phyloP scores from a whole-genome alignment of 345 rosid species.

The Tarenaya hassleriana region DNA sequence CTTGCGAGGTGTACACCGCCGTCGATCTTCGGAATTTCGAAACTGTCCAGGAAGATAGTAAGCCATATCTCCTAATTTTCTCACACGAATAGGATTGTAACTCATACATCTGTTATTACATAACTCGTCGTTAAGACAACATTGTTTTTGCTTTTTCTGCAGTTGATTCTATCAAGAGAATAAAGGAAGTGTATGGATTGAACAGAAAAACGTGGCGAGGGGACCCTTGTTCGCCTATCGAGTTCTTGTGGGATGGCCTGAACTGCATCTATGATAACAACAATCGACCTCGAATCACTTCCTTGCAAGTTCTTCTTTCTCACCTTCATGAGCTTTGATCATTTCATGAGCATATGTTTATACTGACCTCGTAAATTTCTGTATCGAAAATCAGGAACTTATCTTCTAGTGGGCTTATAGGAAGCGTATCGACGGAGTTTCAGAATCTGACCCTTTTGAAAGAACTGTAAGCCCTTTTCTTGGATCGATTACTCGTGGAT shows the following conservation, averaged over 20 bases:
- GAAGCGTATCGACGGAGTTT: slow-evolving; percentile 19
- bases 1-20: slow-evolving; percentile 19
- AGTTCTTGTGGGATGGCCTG: slow-evolving; percentile 27
- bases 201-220: slow-evolving; percentile 32
- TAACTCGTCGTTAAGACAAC: not conserved
- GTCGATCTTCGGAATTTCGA: slow-evolving; percentile 1
- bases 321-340: no score
- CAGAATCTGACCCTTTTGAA: slow-evolving; percentile 21
- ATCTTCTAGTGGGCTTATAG: slow-evolving; percentile 27
- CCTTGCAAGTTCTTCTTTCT: slow-evolving; percentile 47
- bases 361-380: no score
- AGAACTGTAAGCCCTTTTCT: slow-evolving; percentile 29
- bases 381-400: slow-evolving; percentile 23
- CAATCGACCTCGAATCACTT: slow-evolving; percentile 22
- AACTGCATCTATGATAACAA: slow-evolving; percentile 20
- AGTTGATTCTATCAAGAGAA: slow-evolving; percentile 31
- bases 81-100: no score
- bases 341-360: no score
- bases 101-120: not conserved
- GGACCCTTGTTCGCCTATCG: slow-evolving; percentile 33
- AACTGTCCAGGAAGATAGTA: slow-evolving; percentile 22
- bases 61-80: no score
- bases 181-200: slow-evolving; percentile 27
- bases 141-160: not conserved
- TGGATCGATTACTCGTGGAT: not conserved